Evolutionary conservation across 1,139 yeast genomes (phyloP).

Genomic region (Protomyces macrosporus): DNA sequence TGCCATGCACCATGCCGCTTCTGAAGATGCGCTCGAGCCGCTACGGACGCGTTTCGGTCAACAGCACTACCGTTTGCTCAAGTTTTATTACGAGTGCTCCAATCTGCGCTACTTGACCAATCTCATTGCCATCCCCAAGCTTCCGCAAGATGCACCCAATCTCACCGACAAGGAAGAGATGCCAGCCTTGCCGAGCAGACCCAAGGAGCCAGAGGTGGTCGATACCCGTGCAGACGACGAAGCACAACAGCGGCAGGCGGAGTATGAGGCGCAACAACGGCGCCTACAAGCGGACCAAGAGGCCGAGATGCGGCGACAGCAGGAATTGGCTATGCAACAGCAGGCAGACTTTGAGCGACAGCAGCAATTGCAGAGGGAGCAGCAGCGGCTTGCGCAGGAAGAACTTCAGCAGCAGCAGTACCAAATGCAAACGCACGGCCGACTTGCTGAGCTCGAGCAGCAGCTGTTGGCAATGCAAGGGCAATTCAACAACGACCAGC

Average conservation of each 20-base stretch:
- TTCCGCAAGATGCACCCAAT: conserved; percentile 67
- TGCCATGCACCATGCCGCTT: conserved; percentile 66
- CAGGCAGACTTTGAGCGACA: conserved; percentile 67
- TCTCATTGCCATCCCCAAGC: conserved; percentile 77
- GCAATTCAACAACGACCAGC: conserved; percentile 83
- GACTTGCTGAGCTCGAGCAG: conserved; percentile 75
- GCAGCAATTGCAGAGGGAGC: conserved; percentile 61
- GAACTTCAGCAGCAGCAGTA: conserved; percentile 63
- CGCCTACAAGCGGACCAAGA: conserved; percentile 37
- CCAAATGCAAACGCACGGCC: conserved; percentile 71
- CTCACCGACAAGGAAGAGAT: conserved; percentile 47
- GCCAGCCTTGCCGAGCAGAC: conserved; percentile 47
- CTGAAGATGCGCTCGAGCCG: conserved; percentile 72
- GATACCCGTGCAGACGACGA: conserved; percentile 41
- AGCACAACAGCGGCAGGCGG: conserved; percentile 42
- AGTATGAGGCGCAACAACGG: conserved; percentile 50
- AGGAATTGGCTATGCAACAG: conserved; percentile 50
- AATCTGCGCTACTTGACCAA: conserved; percentile 77
- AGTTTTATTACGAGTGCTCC: conserved; percentile 86
- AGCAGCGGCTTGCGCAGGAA: conserved; percentile 72
- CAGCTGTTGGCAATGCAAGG: conserved; percentile 70
- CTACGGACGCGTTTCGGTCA: conserved; percentile 64
- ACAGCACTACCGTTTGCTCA: conserved; percentile 76
- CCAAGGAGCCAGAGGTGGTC: conserved; percentile 35
- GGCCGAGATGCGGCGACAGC: conserved; percentile 47